Conservation (phyloP, 768 basidiomycete genomes). For the Tulasnella sp. region DNA sequence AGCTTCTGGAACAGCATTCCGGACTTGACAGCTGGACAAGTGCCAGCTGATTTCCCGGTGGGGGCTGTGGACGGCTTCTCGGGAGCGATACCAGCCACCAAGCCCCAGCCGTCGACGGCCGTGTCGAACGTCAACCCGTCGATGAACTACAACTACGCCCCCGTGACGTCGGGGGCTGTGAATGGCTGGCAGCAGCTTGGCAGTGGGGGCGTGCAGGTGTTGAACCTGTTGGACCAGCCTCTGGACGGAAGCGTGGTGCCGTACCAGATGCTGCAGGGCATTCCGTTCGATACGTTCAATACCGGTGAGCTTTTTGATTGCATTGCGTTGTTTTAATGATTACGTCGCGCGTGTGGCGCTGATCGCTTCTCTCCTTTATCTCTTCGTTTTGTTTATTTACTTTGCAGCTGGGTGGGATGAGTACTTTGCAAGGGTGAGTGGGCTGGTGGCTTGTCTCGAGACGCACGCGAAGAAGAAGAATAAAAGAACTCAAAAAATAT, state of each 20-base stretch:
- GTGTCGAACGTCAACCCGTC: conserved; percentile 68
- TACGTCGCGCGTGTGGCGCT: conserved; percentile 10
- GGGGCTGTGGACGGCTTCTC: conserved; percentile 12
- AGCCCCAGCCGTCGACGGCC: conserved; percentile 45
- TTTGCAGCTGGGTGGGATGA: conserved; percentile 25
- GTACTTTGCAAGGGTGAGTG: conserved; percentile 29
- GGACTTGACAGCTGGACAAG: neutral
- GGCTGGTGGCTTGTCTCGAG: neutral
- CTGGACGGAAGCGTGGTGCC: conserved; percentile 26
- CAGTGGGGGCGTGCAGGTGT: conserved; percentile 21
- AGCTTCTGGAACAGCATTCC: neutral
- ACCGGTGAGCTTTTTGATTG: conserved; percentile 18
- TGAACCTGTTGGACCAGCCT: conserved; percentile 26
- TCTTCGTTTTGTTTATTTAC: neutral
- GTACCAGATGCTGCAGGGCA: conserved; percentile 22
- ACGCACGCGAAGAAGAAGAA: neutral
- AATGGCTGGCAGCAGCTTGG: conserved; percentile 22
- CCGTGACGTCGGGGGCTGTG: neutral
- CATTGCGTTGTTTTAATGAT: neutral
- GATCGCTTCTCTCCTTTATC: neutral
- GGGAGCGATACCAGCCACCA: conserved; percentile 55
- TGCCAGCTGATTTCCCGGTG: neutral
- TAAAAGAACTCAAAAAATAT: neutral
- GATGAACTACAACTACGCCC: conserved; percentile 50
- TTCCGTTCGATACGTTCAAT: conserved; percentile 17